Evolutionary conservation across 2,329 filamentous ascomycete species (phyloP).

Genomic region (Talaromyces rugulosus): DNA sequence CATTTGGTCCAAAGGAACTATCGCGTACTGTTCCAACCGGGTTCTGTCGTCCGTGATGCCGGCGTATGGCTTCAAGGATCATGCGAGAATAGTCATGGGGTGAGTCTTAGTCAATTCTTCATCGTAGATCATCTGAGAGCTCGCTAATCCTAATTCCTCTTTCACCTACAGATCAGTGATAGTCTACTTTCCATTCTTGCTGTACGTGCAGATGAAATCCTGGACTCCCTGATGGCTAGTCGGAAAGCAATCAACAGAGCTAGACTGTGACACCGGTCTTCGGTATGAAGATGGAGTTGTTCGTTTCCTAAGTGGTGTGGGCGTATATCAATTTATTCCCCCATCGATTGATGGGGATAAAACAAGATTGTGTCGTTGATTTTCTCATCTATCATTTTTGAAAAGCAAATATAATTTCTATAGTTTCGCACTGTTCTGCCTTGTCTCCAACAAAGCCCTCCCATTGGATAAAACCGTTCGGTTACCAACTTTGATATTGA

Average conservation of each 20-base stretch:
- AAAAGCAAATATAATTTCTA: neutral
- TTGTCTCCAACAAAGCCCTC: conserved; percentile 46
- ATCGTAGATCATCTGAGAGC: too few species aligned
- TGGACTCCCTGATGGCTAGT: conserved; percentile 16
- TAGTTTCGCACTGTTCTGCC: neutral
- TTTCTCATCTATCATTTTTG: neutral
- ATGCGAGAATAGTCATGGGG: conserved; percentile 11
- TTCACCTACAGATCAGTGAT: conserved; percentile 8
- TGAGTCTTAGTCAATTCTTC: neutral
- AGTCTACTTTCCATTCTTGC: conserved; percentile 10
- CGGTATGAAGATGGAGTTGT: neutral
- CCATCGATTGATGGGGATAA: too few species aligned
- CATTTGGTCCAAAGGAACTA: conserved; percentile 8
- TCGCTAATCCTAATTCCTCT: neutral
- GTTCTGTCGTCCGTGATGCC: conserved; percentile 6
- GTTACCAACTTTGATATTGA: conserved; percentile 51
- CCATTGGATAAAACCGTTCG: conserved; percentile 77
- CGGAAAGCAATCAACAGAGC: conserved; percentile 13
- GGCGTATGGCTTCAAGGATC: conserved; percentile 13
- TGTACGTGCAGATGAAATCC: conserved; percentile 17
- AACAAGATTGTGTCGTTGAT: too few species aligned
- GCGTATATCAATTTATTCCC: too few species aligned
- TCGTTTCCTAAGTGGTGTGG: neutral
- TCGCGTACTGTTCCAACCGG: conserved; percentile 7
- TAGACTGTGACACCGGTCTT: conserved; percentile 11